Evolutionary conservation across 768 basidiomycete species (phyloP).

Genomic region (Tylopilus plumbeoviolaceoides): DNA sequence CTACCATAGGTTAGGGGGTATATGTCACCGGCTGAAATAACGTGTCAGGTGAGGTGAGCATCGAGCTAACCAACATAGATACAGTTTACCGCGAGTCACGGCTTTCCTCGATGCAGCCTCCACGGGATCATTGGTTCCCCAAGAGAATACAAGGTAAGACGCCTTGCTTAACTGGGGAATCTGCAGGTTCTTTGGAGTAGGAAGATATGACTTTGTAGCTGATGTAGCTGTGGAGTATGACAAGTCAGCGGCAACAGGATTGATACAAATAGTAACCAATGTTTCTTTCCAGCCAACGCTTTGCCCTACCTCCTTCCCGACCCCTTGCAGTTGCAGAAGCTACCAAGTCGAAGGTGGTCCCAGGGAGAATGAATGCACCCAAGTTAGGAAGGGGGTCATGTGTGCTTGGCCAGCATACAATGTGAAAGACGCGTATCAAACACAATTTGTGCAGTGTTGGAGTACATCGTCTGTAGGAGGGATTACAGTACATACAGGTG

Average conservation of each 20-base stretch:
- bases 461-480: no score
- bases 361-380: constrained; percentile 24
- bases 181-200: constrained; percentile 9
- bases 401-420: not conserved
- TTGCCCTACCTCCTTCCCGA: constrained; percentile 12
- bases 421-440: not conserved
- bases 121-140: constrained; percentile 83
- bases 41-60: not conserved
- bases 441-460: not conserved
- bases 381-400: constrained; percentile 22
- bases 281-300: constrained; percentile 11
- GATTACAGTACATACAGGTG: no score
- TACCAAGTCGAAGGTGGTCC: constrained; percentile 16
- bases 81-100: constrained; percentile 16
- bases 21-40: not conserved
- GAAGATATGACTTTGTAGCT: constrained; percentile 4
- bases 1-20: constrained; percentile 25
- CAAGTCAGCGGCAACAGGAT: not conserved
- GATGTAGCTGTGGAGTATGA: no score
- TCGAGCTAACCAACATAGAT: not conserved
- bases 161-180: constrained; percentile 32
- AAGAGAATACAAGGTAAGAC: constrained; percentile 67
- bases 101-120: constrained; percentile 38
- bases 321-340: constrained; percentile 2
- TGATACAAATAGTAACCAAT: not conserved